Evolutionary conservation across 2,329 filamentous ascomycete species (phyloP).

Genomic region (Fusarium dlaminii): DNA sequence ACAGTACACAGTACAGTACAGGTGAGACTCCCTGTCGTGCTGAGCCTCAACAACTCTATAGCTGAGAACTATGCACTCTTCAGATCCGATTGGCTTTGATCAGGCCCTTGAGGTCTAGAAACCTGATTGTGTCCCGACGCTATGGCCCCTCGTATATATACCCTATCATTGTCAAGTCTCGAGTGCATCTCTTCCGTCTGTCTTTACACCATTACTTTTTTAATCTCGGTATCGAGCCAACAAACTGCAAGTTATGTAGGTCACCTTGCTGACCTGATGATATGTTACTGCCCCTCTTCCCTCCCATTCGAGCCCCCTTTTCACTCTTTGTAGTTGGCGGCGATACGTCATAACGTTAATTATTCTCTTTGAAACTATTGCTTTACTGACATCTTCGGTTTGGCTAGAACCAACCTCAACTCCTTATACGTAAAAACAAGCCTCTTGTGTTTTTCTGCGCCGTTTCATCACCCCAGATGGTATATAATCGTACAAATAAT

Average conservation of each 20-base stretch:
- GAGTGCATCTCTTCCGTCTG: not conserved
- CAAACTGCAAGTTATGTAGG: not conserved
- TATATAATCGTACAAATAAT: slow-evolving; percentile 37
- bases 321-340: not conserved
- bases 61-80: not conserved
- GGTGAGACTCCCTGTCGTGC: not conserved
- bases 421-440: slow-evolving; percentile 21
- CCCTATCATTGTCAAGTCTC: not conserved
- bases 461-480: slow-evolving; percentile 29
- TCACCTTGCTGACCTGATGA: not conserved
- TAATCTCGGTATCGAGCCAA: not conserved
- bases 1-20: not conserved
- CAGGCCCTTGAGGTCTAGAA: not conserved
- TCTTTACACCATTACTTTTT: no score
- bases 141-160: not conserved
- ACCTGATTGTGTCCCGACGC: not conserved
- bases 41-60: slow-evolving; percentile 18
- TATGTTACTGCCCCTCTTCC: not conserved
- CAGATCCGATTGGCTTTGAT: not conserved
- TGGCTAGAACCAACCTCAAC: slow-evolving; percentile 16
- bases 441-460: slow-evolving; percentile 32
- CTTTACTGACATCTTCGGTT: slow-evolving; percentile 8
- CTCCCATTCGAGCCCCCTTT: not conserved
- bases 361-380: slow-evolving; percentile 5
- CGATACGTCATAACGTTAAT: not conserved